Evolutionary conservation across 345 rosid species (phyloP), one percentile per base, ranked within the genome.

Genomic region (Gossypium bickii): DNA sequence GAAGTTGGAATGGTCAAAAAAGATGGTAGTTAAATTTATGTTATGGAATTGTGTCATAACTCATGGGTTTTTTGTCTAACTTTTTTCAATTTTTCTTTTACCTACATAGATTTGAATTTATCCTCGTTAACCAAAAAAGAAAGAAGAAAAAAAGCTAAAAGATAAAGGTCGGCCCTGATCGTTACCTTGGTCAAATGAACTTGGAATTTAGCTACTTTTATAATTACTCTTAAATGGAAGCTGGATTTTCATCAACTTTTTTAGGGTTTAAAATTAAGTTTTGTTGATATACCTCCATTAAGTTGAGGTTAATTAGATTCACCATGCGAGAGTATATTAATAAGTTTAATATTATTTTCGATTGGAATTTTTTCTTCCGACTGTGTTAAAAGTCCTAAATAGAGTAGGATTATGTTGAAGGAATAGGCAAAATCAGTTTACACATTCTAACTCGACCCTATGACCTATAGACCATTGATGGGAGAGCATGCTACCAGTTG

Each of bases 1-100:
- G 27, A 25, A 22, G 4, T 57, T 85, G 78, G 84, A 79, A 51
- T 72, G 80, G 86, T 83, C 83, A 85, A 83, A 79, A 80, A 62
- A 64, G 69, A 76, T 18, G 24, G 72, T 62, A 69, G 61, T 77
- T 69, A 48, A 34, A 48, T 48, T 18, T 55, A 45, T 63, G 3
- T 45, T 20, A 15, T 63, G 27, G 64, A 43, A 24, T 51, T 53
- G 47, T 80, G 74, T 63, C 51, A 20, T 38, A n/a, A 56, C 63
- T 55, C 70, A 63, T 59, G 63, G 74, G 76, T 66, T 68, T 53
- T 69, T 79, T 5, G 76, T 77, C 79, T 1, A 9, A 29, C 60
- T 1, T 16, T 9, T 29, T 38, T 3, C 41, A 49, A 49, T 10
- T 11, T 2, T 10, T 49, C 78, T 56, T 71, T 76, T 67, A 68